Conservation (phyloP, 2,329 filamentous ascomycete genomes). For the Fusarium sp. region DNA sequence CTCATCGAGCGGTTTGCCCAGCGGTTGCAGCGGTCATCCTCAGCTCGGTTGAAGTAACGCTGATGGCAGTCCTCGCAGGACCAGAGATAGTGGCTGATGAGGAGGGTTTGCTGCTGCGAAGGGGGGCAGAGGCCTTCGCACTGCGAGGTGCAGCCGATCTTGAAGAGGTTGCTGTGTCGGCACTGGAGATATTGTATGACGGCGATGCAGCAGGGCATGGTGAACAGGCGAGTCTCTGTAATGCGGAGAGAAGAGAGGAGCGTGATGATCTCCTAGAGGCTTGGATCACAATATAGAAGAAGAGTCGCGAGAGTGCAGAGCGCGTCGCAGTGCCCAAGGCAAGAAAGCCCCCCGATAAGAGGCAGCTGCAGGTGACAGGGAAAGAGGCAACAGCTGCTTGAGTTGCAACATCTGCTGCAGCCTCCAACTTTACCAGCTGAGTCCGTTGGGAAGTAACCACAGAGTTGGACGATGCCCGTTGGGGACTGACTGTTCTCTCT, state of each 20-base stretch:
- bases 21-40: constrained; percentile 15
- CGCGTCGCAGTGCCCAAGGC: too few species aligned
- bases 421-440: constrained; percentile 18
- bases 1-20: constrained; percentile 23
- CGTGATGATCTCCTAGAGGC: background rate
- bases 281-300: too few species aligned
- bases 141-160: constrained; percentile 48
- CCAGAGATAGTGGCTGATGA: constrained; percentile 47
- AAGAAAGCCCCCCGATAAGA: too few species aligned
- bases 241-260: background rate
- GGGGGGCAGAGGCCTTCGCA: constrained; percentile 47
- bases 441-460: constrained; percentile 32
- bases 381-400: too few species aligned
- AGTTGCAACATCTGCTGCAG: constrained; percentile 14
- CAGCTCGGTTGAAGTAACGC: constrained; percentile 8
- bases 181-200: constrained; percentile 48
- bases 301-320: too few species aligned
- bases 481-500: background rate
- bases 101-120: constrained; percentile 36
- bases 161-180: constrained; percentile 47
- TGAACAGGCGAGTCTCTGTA: background rate
- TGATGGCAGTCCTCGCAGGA: constrained; percentile 49
- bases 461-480: constrained; percentile 13
- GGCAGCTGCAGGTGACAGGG: too few species aligned
- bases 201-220: constrained; percentile 52